Conservation (phyloP, 2,329 filamentous ascomycete species). For the Fusarium camptoceras region DNA sequence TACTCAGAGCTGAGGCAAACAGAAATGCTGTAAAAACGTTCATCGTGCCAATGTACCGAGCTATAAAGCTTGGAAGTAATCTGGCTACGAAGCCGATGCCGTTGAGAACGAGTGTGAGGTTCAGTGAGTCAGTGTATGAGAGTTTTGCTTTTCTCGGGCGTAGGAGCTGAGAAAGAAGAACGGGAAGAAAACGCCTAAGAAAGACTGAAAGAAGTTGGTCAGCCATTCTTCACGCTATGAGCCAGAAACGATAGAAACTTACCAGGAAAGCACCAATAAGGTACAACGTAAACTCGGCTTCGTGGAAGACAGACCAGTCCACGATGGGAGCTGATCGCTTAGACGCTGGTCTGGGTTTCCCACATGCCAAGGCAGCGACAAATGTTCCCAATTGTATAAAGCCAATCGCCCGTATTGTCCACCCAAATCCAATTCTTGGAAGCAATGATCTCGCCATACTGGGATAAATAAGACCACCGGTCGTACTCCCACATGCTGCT, state of each 20-base stretch:
- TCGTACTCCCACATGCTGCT: background rate
- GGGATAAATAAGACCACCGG: constrained; percentile 1
- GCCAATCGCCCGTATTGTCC: background rate
- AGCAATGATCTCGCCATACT: background rate
- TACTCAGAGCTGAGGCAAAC: background rate
- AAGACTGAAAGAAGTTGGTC: fast-evolving
- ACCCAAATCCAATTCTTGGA: background rate
- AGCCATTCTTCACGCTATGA: background rate
- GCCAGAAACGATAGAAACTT: fast-evolving
- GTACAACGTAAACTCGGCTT: background rate
- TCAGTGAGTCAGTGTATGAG: background rate
- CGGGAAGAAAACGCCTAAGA: background rate
- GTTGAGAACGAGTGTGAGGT: background rate
- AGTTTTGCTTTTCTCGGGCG: background rate
- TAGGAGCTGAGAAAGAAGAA: background rate
- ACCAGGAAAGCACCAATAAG: background rate
- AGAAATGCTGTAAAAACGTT: background rate
- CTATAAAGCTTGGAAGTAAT: background rate
- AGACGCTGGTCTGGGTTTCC: background rate
- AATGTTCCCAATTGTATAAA: background rate
- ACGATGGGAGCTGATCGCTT: background rate
- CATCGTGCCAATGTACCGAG: background rate
- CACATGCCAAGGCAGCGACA: background rate
- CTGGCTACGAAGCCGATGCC: background rate
- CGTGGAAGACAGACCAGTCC: background rate